Base-by-base conservation (phyloP, 768 basidiomycete genomes). In the Lactarius deliciosus region DNA sequence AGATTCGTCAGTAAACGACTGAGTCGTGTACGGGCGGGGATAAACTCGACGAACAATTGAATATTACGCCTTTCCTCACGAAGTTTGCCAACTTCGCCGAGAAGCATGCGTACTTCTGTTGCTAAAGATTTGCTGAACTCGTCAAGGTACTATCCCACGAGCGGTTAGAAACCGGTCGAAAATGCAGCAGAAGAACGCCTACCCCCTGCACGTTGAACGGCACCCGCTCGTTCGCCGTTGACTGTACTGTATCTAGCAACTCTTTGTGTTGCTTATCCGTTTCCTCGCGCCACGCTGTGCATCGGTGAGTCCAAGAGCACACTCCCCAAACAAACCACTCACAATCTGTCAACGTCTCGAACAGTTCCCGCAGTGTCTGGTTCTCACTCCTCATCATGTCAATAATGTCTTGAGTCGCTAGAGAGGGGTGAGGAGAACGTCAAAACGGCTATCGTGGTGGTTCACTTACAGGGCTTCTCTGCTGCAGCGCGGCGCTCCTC, bases 101-200 rank as follows among this genome's bases (percentile, higher is more conserved):
- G 82, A 16, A 94, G 80, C 83, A 91, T 88, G 36, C 91, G 86
- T 11, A 94, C 92, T 78, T 94, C 92, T 18, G 84, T 81, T 3
- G 92, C 91, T 56, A 94, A 77, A 1, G 92, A 88, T 74, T 87
- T 90, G 75, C 91, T 93, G 77, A 94, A 94, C 64, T 94, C 91
- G 67, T 94, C 89, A 16, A 94, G 82, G 74, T 94, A 94, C 89
- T 92, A 63, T 47, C 32, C 30, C 57, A 47, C 59, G 25, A 25
- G 5, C 43, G 18, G 43, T 69, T 67, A 28, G 71, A 47, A 22
- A 66, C 7, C 10, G 47, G 47, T 10, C 16, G 18, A n/a, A 28
- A 20, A 8, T 16, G 3, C 2, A 40, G 54, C 60, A n/a, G 50
- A 36, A 62, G 22, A 40, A 30, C 18, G n/a, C 88, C 60, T 78